These are phyloP conservation scores for Iberis pinnata DNA, from an alignment of 345 rosid species.

Conservation along the genomic window DNA sequence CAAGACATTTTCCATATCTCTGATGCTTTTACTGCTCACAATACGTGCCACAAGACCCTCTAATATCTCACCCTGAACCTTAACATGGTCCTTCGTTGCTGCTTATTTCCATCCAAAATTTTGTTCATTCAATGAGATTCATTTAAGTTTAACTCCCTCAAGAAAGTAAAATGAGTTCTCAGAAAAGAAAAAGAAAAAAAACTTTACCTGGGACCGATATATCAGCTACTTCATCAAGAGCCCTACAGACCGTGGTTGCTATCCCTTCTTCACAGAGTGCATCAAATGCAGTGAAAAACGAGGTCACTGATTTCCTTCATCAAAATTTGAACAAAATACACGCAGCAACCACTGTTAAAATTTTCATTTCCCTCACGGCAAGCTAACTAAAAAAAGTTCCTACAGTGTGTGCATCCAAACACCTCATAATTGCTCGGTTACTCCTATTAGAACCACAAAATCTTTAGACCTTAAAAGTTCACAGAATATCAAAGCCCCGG, in stretches of 20 bases:
- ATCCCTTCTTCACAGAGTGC: constrained; percentile 93
- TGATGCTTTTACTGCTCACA: constrained; percentile 66
- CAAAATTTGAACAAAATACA: constrained; percentile 18
- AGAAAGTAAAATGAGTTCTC: not conserved
- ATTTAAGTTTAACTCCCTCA: constrained; percentile 1
- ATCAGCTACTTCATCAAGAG: constrained; percentile 90
- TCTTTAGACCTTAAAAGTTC: constrained; percentile 1
- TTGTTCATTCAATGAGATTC: not conserved
- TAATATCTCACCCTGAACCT: constrained; percentile 87
- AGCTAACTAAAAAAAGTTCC: too few relatives aligned
- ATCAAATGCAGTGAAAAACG: constrained; percentile 81
- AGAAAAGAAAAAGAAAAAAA: not conserved
- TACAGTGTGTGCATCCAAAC: too few relatives aligned
- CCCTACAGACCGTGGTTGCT: constrained; percentile 80
- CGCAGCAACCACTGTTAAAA: constrained; percentile 1
- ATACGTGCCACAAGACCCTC: constrained; percentile 99
- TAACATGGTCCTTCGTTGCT: constrained; percentile 80
- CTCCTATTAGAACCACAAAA: constrained; percentile 12
- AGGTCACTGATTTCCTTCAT: constrained; percentile 72
- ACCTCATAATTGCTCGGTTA: too few relatives aligned
- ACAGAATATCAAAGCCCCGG: constrained; percentile 2
- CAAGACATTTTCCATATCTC: constrained; percentile 70
- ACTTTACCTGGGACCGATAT: constrained; percentile 77
- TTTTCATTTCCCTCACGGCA: too few relatives aligned
- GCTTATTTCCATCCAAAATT: constrained; percentile 18